Percentiles rank a stretch among this genome's conserved stretches.
These are phyloP conservation scores for Triticum monococcum DNA, from an alignment of 176 grass and related monocot genomes.

Conservation along the genomic window DNA sequence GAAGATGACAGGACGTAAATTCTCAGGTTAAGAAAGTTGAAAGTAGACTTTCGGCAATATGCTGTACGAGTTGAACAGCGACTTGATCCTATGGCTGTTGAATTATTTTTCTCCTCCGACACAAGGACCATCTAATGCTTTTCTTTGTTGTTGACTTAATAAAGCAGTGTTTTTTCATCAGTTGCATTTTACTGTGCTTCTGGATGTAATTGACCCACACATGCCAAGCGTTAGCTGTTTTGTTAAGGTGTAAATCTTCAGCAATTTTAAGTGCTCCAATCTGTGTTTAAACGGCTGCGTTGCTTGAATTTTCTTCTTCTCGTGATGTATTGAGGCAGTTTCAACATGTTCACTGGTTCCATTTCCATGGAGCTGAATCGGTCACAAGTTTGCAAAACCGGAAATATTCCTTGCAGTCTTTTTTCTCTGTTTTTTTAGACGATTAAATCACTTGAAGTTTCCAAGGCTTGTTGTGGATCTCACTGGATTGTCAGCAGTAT, in stretches of 20 bases:
- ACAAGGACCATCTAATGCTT: slow-evolving; percentile 15
- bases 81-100: slow-evolving; percentile 1
- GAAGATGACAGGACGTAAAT: slow-evolving; percentile 76
- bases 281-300: neutral
- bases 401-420: neutral
- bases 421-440: neutral
- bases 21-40: slow-evolving; percentile 53
- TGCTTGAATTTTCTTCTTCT: neutral
- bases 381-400: slow-evolving; percentile 9
- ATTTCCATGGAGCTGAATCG: neutral
- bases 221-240: neutral
- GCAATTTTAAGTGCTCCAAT: neutral
- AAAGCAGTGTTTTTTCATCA: slow-evolving; percentile 29
- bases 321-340: neutral
- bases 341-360: neutral
- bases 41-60: neutral
- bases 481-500: neutral
- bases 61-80: slow-evolving; percentile 26
- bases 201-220: neutral
- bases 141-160: neutral
- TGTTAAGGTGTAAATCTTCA: neutral
- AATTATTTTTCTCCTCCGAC: neutral
- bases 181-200: neutral
- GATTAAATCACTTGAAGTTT: neutral
- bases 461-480: neutral